phyloP scores from a whole-genome alignment of 2,329 filamentous ascomycete genomes.

The Verticillium dahliae region DNA sequence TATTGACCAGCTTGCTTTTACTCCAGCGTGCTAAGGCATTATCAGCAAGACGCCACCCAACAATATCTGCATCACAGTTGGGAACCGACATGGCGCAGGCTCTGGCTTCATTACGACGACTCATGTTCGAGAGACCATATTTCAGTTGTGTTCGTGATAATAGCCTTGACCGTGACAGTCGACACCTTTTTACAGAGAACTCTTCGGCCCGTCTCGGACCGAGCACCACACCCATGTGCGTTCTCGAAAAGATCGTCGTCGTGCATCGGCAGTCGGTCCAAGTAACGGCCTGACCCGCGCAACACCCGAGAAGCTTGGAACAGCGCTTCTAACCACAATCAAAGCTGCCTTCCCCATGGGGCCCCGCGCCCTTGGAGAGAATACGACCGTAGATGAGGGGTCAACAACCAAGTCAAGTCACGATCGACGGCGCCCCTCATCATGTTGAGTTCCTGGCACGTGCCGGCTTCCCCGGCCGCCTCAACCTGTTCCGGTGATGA shows the following conservation, averaged over 20 bases:
- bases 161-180: too few relatives aligned
- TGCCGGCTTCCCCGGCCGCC: not conserved
- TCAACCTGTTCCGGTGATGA: not conserved
- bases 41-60: too few relatives aligned
- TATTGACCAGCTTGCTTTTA: too few relatives aligned
- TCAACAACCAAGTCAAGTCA: not conserved
- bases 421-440: not conserved
- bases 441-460: not conserved
- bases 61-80: too few relatives aligned
- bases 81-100: too few relatives aligned
- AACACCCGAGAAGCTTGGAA: not conserved
- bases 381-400: not conserved
- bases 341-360: not conserved
- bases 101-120: too few relatives aligned
- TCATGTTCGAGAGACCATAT: too few relatives aligned
- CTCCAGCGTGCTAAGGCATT: too few relatives aligned
- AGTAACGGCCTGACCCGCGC: not conserved
- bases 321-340: not conserved
- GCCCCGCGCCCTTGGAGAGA: not conserved
- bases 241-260: not conserved
- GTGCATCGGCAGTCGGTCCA: not conserved
- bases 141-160: too few relatives aligned
- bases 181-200: too few relatives aligned
- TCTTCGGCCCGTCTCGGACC: not conserved
- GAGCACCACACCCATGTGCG: not conserved